phyloP scores from a whole-genome alignment of 768 basidiomycete genomes.

The Termitomyces sp. region DNA sequence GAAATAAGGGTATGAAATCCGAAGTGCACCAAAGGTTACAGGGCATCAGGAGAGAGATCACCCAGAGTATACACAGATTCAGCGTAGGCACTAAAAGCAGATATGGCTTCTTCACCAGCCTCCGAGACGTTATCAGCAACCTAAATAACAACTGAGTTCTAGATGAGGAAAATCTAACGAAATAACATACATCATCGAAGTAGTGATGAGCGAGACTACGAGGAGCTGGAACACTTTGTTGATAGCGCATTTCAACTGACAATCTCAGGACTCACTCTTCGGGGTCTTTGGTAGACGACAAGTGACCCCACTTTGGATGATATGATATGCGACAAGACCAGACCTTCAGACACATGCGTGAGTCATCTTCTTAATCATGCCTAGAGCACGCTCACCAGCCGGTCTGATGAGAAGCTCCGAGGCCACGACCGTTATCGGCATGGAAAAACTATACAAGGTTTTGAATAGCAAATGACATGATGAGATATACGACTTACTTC shows the following conservation, averaged over 20 bases:
- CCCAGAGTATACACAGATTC: conserved; percentile 50
- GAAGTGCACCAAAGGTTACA: conserved; percentile 29
- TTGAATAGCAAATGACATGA: background rate
- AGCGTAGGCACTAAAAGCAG: conserved; percentile 44
- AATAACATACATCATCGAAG: conserved; percentile 80
- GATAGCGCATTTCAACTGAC: background rate
- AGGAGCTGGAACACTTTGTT: conserved; percentile 51
- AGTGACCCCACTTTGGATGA: conserved; percentile 82
- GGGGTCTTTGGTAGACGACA: conserved; percentile 94
- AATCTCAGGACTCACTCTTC: conserved; percentile 54
- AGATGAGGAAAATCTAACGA: background rate
- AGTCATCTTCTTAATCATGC: background rate
- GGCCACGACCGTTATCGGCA: conserved; percentile 84
- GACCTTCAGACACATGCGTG: conserved; percentile 42
- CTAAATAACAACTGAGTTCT: conserved; percentile 26
- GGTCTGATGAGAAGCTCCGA: conserved; percentile 97
- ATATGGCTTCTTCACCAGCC: conserved; percentile 64
- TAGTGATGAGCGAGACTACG: conserved; percentile 85
- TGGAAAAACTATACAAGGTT: conserved; percentile 74
- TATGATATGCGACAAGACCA: conserved; percentile 85
- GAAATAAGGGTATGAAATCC: background rate
- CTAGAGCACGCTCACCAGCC: conserved; percentile 62
- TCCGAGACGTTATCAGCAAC: conserved; percentile 72
- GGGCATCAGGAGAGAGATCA: conserved; percentile 67
- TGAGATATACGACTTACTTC: conserved; percentile 46